Evolutionary conservation across 148 eudicot genomes (phyloP), one percentile per base, ranked within the genome.

Genomic region (Fagopyrum esculentum): DNA sequence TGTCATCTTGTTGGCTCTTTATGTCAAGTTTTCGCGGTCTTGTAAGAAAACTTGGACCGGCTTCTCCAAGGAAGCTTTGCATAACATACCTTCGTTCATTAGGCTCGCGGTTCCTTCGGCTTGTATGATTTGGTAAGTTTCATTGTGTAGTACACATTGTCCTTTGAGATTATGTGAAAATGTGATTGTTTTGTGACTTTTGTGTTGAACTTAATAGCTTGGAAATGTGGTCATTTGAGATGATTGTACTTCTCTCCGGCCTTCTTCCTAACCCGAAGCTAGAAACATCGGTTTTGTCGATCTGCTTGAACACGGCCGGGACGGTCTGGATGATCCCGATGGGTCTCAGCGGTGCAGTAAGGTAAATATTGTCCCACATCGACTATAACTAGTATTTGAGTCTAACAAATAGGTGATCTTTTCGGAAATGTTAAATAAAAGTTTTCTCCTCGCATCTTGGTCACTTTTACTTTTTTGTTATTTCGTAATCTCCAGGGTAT

Each of bases 321-420:
- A 82, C 86, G 19, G 86, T 89, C 35, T 89, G 91, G 91, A 90
- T 87, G 91, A 87, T 93, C 70, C 93, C 98, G 0, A 86, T 78
- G 49, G 98, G 98, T 74, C 88, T 93, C n/a, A 83, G 98, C 54
- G 83, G 84, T 75, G 89, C 93, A 48, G 90, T 89, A 26, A 90
- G 96, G 98, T 93, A 5, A 72, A 22, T 22, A 22, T 22, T 22
- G 26, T 22, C 26, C 26, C 26, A 22, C 26, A 22, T 22, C 26
- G 26, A 22, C 80, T 69, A 57, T 45, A 51, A 12, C 40, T 0
- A 35, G 40, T 1, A 35, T 35, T 1, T 35, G 40, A 35, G 40
- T 2, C 40, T 35, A 48, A 48, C 51, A 47, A 47, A 2, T 47
- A 47, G 6, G 50, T 47, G 50, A 4, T 47, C 3, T 47, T 47